Conservation (phyloP, 257 asterid species). For the Lithospermum erythrorhizon region DNA sequence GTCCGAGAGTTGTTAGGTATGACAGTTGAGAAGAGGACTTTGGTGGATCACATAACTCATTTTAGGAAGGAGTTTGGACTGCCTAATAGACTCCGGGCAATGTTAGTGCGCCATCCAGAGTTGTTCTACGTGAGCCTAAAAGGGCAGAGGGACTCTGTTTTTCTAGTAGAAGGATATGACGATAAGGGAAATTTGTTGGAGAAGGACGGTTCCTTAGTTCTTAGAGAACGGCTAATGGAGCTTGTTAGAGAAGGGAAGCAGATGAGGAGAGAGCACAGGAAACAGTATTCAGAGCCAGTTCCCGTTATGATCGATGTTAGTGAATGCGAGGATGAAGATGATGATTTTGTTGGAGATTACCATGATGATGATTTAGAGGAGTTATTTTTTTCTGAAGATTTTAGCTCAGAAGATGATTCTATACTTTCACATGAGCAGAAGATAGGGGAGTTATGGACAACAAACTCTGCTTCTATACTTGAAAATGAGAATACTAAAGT, state of each 20-base stretch:
- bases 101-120: conserved; percentile 95
- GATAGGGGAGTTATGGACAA: conserved; percentile 47
- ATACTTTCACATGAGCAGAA: conserved; percentile 16
- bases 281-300: conserved; percentile 13
- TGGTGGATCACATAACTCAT: conserved; percentile 91
- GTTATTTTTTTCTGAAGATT: conserved; percentile 46
- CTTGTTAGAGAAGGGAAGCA: conserved; percentile 64
- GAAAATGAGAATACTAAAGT: conserved; percentile 15
- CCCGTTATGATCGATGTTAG: conserved; percentile 1
- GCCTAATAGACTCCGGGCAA: conserved; percentile 74
- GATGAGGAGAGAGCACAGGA: conserved; percentile 56
- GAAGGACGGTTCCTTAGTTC: conserved; percentile 39
- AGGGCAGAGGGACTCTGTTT: conserved; percentile 81
- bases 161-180: conserved; percentile 73
- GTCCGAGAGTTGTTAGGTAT: conserved; percentile 80
- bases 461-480: conserved; percentile 20
- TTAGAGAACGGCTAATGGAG: conserved; percentile 49
- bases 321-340: conserved; percentile 17
- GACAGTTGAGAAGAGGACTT: conserved; percentile 84
- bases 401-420: conserved; percentile 28
- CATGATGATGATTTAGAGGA: conserved; percentile 65
- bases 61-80: conserved; percentile 82
- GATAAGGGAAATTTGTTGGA: conserved; percentile 53
- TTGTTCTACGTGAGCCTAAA: conserved; percentile 79
- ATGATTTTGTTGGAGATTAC: conserved; percentile 17